Evolutionary conservation across 2,329 filamentous ascomycete species (phyloP).

Genomic region (Phaeosphaeriaceae sp.): DNA sequence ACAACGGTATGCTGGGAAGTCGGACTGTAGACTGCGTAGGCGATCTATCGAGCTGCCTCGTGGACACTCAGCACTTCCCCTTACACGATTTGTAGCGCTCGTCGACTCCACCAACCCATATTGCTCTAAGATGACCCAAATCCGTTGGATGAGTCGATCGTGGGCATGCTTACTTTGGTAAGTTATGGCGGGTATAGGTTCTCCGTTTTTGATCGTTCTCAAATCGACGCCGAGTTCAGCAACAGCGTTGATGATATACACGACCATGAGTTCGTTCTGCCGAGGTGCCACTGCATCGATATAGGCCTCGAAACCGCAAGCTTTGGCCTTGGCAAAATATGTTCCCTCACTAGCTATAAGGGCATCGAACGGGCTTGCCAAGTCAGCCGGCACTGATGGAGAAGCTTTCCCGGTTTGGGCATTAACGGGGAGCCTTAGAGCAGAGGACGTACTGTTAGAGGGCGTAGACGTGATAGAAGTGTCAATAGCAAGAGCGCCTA

Average conservation of each 20-base stretch:
- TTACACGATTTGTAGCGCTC: too few species aligned
- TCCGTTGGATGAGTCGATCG: slow-evolving; percentile 8
- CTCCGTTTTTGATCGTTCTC: background rate
- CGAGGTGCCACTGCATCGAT: slow-evolving; percentile 4
- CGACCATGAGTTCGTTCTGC: slow-evolving; percentile 18
- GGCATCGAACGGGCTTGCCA: slow-evolving; percentile 8
- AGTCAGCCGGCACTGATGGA: too few species aligned
- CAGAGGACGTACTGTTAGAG: too few species aligned
- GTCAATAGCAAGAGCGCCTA: too few species aligned
- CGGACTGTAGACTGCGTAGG: too few species aligned
- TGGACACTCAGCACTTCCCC: slow-evolving; percentile 3
- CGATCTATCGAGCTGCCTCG: too few species aligned
- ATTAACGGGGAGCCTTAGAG: too few species aligned
- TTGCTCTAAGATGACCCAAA: slow-evolving; percentile 13
- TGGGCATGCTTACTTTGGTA: slow-evolving; percentile 17
- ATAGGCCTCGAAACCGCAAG: slow-evolving; percentile 13
- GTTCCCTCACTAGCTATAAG: slow-evolving; percentile 4
- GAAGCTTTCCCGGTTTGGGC: too few species aligned
- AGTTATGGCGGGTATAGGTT: slow-evolving; percentile 4
- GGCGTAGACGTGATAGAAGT: too few species aligned
- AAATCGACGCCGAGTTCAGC: slow-evolving; percentile 13
- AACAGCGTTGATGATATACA: slow-evolving; percentile 23
- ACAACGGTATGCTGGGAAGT: slow-evolving; percentile 16
- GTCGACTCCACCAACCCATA: slow-evolving; percentile 10
- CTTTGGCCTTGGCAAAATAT: background rate